A percentile compares a stretch with the other conserved stretches of the same genome.
Conservation (phyloP, 495 filamentous ascomycete genomes). For the Daldinia bambusicola region DNA sequence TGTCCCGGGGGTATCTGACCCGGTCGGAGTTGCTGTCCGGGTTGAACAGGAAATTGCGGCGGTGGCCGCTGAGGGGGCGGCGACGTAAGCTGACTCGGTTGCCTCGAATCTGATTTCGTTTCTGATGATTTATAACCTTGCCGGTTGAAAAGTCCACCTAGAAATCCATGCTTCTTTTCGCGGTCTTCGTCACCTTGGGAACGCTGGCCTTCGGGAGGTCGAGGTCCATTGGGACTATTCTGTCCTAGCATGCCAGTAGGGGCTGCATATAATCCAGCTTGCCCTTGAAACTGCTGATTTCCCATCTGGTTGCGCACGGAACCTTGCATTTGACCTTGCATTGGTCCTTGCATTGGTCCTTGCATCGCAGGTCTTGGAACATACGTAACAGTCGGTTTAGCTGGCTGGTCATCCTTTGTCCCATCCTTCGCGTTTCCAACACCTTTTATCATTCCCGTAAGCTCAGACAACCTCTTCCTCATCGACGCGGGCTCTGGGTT, state of each 20-base stretch:
- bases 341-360: constrained; percentile 34
- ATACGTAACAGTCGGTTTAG: constrained; percentile 32
- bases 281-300: constrained; percentile 15
- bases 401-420: constrained; percentile 43
- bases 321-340: constrained; percentile 33
- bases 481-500: constrained; percentile 30
- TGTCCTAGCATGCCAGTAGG: constrained; percentile 16
- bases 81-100: constrained; percentile 29
- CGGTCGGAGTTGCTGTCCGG: constrained; percentile 34
- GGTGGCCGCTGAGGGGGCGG: constrained; percentile 28
- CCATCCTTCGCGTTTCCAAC: constrained; percentile 48
- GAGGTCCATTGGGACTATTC: constrained; percentile 31
- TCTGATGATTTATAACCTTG: constrained; percentile 42
- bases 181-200: constrained; percentile 40
- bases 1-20: constrained; percentile 44
- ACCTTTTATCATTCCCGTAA: constrained; percentile 48
- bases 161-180: constrained; percentile 43
- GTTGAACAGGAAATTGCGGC: constrained; percentile 27
- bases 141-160: constrained; percentile 46
- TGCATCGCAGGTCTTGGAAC: constrained; percentile 35
- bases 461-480: constrained; percentile 46
- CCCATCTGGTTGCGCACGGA: constrained; percentile 22
- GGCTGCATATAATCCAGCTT: constrained; percentile 17
- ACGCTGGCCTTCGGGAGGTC: constrained; percentile 29
- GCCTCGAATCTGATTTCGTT: constrained; percentile 20